These are phyloP conservation scores for Sclerospora graminicola DNA, from an alignment of 352 stramenopile genomes.

Conservation along the genomic window DNA sequence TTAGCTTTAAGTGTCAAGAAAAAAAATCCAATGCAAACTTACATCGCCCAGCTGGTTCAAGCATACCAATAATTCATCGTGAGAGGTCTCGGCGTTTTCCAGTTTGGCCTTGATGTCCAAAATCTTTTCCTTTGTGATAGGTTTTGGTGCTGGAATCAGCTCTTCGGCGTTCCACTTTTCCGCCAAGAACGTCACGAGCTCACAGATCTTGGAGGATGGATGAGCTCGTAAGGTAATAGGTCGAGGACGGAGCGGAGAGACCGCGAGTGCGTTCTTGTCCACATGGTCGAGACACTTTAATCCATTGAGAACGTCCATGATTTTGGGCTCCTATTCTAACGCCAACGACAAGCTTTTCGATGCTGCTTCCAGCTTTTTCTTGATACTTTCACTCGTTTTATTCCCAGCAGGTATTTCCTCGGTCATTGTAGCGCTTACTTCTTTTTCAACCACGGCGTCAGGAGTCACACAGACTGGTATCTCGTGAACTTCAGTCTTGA, in stretches of 20 bases:
- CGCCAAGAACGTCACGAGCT: constrained; percentile 25
- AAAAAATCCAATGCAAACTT: not conserved
- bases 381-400: constrained; percentile 4
- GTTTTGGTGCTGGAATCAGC: no score
- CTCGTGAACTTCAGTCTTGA: no score
- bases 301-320: constrained; percentile 21
- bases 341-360: constrained; percentile 27
- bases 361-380: constrained; percentile 20
- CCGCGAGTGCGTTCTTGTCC: constrained; percentile 17
- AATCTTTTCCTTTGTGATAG: no score
- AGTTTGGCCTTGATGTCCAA: constrained; percentile 50
- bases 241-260: constrained; percentile 24
- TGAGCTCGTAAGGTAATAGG: no score
- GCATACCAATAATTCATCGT: no score
- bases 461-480: no score
- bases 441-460: no score
- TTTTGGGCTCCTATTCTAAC: constrained; percentile 26
- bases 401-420: constrained; percentile 4
- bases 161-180: constrained; percentile 42
- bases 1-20: no score
- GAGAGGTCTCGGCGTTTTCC: no score
- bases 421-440: constrained; percentile 6
- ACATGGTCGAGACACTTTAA: constrained; percentile 23
- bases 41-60: constrained; percentile 45
- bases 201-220: no score